These are phyloP conservation scores for Penicillium sp. DNA, from an alignment of 2,329 filamentous ascomycete species.

Conservation along the genomic window DNA sequence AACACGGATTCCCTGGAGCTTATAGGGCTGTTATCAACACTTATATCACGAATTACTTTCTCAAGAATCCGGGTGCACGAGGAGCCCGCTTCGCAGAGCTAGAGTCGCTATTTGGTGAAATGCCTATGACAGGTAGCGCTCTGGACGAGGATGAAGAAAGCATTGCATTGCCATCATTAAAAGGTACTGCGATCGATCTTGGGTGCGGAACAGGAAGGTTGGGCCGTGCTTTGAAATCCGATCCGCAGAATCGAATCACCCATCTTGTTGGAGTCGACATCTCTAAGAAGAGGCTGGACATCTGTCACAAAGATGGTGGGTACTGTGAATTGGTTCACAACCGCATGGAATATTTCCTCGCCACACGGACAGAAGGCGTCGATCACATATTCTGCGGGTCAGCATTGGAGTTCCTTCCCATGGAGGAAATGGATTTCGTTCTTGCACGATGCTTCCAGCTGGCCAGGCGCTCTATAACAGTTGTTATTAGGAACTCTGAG, in stretches of 20 bases:
- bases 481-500: slow-evolving; percentile 10
- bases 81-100: not conserved
- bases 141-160: not conserved
- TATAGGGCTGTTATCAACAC: slow-evolving; percentile 21
- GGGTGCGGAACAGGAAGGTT: slow-evolving; percentile 21
- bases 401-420: slow-evolving; percentile 14
- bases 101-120: not conserved
- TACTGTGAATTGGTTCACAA: slow-evolving; percentile 14
- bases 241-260: slow-evolving; percentile 5
- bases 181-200: slow-evolving; percentile 19
- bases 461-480: slow-evolving; percentile 16
- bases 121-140: not conserved
- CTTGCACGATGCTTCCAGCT: slow-evolving; percentile 19
- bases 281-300: slow-evolving; percentile 5
- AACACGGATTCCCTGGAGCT: slow-evolving; percentile 17
- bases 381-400: slow-evolving; percentile 20
- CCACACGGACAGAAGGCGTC: slow-evolving; percentile 1
- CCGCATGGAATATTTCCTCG: slow-evolving; percentile 11
- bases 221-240: slow-evolving; percentile 13
- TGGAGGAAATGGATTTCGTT: slow-evolving; percentile 21
- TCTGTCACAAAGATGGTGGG: slow-evolving; percentile 5
- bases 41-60: slow-evolving; percentile 22
- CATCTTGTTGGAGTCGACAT: slow-evolving; percentile 8
- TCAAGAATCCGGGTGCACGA: slow-evolving; percentile 1
- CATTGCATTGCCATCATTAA: not conserved